Base-by-base conservation (phyloP, 345 rosid species). In the Streptanthus diversifolius region DNA sequence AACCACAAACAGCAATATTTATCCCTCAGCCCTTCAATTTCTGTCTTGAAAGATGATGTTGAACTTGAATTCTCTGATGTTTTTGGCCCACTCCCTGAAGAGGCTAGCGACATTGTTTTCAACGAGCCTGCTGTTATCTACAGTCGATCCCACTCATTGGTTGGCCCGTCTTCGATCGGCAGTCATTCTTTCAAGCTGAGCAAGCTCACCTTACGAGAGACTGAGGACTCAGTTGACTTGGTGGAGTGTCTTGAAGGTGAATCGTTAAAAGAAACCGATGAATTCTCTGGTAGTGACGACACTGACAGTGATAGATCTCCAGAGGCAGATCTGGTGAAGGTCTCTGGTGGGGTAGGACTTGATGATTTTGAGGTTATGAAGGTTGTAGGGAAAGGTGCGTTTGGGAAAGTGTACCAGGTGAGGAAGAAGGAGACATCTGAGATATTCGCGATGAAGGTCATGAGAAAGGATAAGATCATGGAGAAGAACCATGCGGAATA, bases 381-480 rank as follows among this genome's bases (percentile, higher is more conserved):
- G 70, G 87, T 95, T 65, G 99, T 91, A 57, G 99, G 99, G 77
- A 86, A 91, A 80, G 99, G 99, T 82, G 95, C 96, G 63, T 95
- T 95, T 83, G 99, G 90, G 67, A 95, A 86, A 85, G 99, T 95
- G 15, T 91, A 67, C 65, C 97, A 95, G 74, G 99, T 91, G 58
- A 88, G 89, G 87, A 87, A 86, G 59, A 91, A 79, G 73, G 90
- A 87, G 35, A 85, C 99, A 1, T 80, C 89, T 8, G 96, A 95
- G 76, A 88, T 95, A 71, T 89, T 76, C 61, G 99, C 99, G 3
- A 95, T 95, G 99, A 95, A 95, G 87, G 99, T 95, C 68, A 87
- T 95, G 98, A 80, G 99, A 37, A 95, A 95, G 85, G 99, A 95
- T 80, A 86, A 81, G 67, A 88, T 95, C 7, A 83, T 95, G 85